Base-by-base conservation (phyloP, 140 eudicot species). In the Ambrosia hybrid region DNA sequence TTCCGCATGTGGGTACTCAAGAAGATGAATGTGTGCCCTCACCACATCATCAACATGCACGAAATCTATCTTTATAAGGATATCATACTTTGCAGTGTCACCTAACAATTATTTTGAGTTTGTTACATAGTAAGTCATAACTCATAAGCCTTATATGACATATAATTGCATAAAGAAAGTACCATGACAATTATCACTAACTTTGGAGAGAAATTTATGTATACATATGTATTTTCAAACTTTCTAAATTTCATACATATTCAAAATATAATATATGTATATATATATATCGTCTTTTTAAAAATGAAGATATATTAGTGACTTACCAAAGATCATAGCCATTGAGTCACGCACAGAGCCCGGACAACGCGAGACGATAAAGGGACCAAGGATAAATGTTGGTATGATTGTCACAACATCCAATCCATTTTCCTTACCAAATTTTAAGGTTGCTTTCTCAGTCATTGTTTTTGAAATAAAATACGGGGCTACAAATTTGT, bases 41-140 rank as follows among this genome's bases (percentile, higher is more conserved):
- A 81, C 89, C 46, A 84, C 84, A 26, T 84, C 93, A 17, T 87
- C 85, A 3, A 84, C 82, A 46, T 81, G 87, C 57, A 87, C 85
- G 0, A 73, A 75, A 21, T 68, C 37, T 3, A 73, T 71, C 36
- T 68, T 75, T 5, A 11, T 12, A 46, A 73, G 33, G 69, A 57
- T 26, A 33, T 56, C 26, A 15, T 72, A 61, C 15, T 69, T 60
- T 34, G 51, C 52, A 16, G 48, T 33, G 11, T 80, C 79, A 77
- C 76, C 85, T 76, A 61, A 21, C 26, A 26, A 12, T 26, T 4
- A 71, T 52, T 52, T 64, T 41, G 53, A 67, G 43, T 53, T 34
- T 63, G n/a, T 39, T 39, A 39, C 45, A 39, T 39, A 4, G 6
- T 39, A 5, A 38, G 43, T n/a, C n/a, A n/a, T 38, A 38, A 39